Conservation (phyloP, 1,139 yeast genomes). For the Candida freyschussii region DNA sequence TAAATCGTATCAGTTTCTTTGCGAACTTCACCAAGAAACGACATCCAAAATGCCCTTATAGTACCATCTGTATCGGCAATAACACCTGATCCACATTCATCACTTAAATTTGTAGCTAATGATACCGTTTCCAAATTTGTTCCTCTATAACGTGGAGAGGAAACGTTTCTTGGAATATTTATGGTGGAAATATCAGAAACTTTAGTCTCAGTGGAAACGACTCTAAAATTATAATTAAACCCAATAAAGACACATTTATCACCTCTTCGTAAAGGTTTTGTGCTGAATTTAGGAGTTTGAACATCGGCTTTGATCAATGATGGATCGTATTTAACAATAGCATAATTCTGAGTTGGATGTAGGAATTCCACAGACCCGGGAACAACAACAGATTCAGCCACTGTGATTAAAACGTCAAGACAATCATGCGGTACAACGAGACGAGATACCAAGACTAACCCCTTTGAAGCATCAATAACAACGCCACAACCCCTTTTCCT, state of each 20-base stretch:
- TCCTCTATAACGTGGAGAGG: conserved; percentile 79
- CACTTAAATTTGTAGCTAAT: conserved; percentile 67
- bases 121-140: conserved; percentile 76
- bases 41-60: conserved; percentile 78
- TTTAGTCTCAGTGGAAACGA: conserved; percentile 70
- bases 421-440: conserved; percentile 80
- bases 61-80: conserved; percentile 76
- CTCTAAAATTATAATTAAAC: conserved; percentile 63
- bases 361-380: conserved; percentile 79
- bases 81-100: conserved; percentile 77
- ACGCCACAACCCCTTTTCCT: conserved; percentile 70
- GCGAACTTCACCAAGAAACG: conserved; percentile 70
- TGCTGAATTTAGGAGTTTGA: conserved; percentile 58
- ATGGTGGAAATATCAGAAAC: conserved; percentile 74
- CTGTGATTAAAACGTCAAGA: conserved; percentile 69
- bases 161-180: conserved; percentile 64
- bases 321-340: conserved; percentile 81
- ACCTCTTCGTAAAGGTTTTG: conserved; percentile 63
- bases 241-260: conserved; percentile 76
- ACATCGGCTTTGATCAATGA: conserved; percentile 57
- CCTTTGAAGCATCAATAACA: conserved; percentile 73
- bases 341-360: conserved; percentile 87
- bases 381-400: conserved; percentile 81
- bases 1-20: conserved; percentile 54
- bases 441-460: conserved; percentile 77